Evolutionary conservation across 495 filamentous ascomycete genomes (phyloP), one percentile per base, ranked within the genome.

Genomic region (Daldinia childiae): DNA sequence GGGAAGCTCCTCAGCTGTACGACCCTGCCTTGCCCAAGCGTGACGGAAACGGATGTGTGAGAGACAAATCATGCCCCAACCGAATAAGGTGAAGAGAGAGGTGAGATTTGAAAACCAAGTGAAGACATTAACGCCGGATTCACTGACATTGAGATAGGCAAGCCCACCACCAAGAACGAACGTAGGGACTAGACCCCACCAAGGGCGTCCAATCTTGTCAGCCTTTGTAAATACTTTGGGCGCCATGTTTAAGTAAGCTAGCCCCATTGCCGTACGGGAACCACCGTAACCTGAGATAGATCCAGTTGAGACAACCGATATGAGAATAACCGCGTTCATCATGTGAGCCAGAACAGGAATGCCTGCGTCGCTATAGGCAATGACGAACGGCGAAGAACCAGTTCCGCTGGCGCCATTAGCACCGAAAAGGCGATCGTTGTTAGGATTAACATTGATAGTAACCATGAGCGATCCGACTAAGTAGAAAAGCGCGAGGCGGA

Each of bases 61-160:
- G 15, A 92, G 74, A 78, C 87, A 90, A 75, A 94, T 92, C 66
- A 87, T 89, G 38, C 88, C 90, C 89, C 89, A 94, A 51, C 89
- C 88, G 79, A 93, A 93, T 64, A 94, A 84, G 64, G 87, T 82
- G 45, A 87, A 85, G 1, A 93, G 84, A 68, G 89, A 91, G 4
- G 90, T 91, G 11, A 94, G 79, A 29, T 89, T 86, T 14, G 90
- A 85, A 29, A 94, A 84, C 71, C 89, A 74, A 1, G 50, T 72
- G 59, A 88, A 87, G 52, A 85, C 79, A 1, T 69, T 60, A 9
- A 66, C 51, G 41, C 83, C 85, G 14, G 66, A 41, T 0, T 71
- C 51, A 6, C 84, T 83, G 64, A 85, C 82, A 64, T 84, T 85
- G 64, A 88, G 83, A 71, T 83, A 89, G 32, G 87, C 87, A 2